Conservation (phyloP, 805 yeast species). For the Brettanomyces naardenensis region DNA sequence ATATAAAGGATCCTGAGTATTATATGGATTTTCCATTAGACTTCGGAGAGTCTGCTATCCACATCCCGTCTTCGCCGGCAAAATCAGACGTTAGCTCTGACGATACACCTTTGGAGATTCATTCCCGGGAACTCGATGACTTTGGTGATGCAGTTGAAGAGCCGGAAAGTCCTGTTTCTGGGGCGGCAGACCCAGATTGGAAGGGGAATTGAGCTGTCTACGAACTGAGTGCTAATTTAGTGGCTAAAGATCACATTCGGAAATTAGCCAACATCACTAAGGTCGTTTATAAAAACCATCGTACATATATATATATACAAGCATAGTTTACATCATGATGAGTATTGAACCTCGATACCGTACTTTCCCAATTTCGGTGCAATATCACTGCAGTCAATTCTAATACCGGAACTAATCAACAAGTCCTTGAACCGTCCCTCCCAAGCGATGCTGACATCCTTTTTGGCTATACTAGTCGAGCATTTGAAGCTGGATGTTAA, state of each 20-base stretch:
- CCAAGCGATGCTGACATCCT: constrained; percentile 64
- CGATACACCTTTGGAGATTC: no score
- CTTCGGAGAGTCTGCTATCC: background rate
- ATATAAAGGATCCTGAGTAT: constrained; percentile 1
- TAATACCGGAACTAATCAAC: constrained; percentile 67
- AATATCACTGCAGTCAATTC: constrained; percentile 31
- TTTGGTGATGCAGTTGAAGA: no score
- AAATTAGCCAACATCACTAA: no score
- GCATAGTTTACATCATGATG: constrained; percentile 30
- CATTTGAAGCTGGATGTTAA: constrained; percentile 68
- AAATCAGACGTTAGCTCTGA: no score
- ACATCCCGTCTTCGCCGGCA: background rate
- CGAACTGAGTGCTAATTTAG: no score
- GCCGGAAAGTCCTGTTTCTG: no score
- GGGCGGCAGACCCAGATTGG: no score
- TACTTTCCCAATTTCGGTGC: constrained; percentile 41
- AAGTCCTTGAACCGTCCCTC: constrained; percentile 82
- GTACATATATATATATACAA: background rate
- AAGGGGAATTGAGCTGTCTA: no score
- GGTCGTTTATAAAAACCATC: background rate
- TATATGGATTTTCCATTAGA: constrained; percentile 1
- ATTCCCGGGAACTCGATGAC: no score
- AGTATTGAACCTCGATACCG: constrained; percentile 58
- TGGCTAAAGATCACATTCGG: no score
- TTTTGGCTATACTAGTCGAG: constrained; percentile 60